These are phyloP conservation scores for Oryza glaberrima DNA, from an alignment of 176 grass and related monocot species.

Conservation along the genomic window DNA sequence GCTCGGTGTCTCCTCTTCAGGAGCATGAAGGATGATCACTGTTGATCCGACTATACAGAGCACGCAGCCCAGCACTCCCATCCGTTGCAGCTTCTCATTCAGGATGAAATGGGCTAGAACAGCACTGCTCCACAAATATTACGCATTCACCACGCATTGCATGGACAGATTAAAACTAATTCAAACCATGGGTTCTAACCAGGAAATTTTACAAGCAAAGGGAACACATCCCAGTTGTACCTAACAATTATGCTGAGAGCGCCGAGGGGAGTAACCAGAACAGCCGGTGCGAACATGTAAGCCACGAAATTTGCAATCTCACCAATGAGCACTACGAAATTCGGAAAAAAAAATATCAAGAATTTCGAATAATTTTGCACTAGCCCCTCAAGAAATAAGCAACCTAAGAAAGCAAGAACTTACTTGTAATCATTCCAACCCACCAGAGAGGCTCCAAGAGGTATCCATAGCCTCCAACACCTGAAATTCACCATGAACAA, in stretches of 20 bases:
- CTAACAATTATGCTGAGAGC: constrained; percentile 96
- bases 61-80: constrained; percentile 88
- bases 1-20: constrained; percentile 71
- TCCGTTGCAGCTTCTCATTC: constrained; percentile 82
- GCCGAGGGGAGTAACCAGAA: constrained; percentile 85
- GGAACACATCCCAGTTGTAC: constrained; percentile 29
- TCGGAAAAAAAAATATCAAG: too few relatives aligned
- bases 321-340: constrained; percentile 76
- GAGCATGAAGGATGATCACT: constrained; percentile 89
- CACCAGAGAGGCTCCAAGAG: constrained; percentile 91
- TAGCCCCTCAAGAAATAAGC: constrained; percentile 6
- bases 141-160: not conserved
- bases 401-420: constrained; percentile 22
- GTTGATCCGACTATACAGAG: constrained; percentile 95
- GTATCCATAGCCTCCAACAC: constrained; percentile 90
- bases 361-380: constrained; percentile 20
- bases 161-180: constrained; percentile 5
- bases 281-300: constrained; percentile 90
- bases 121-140: constrained; percentile 53
- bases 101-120: constrained; percentile 94
- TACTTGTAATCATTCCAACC: constrained; percentile 97
- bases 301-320: constrained; percentile 96
- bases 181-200: not conserved
- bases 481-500: constrained; percentile 49
- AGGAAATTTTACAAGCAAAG: not conserved